A percentile compares a stretch with the other conserved stretches of the same genome.
Evolutionary conservation across 169 alveolate species (phyloP).

Genomic region (Plasmodium knowlesi): DNA sequence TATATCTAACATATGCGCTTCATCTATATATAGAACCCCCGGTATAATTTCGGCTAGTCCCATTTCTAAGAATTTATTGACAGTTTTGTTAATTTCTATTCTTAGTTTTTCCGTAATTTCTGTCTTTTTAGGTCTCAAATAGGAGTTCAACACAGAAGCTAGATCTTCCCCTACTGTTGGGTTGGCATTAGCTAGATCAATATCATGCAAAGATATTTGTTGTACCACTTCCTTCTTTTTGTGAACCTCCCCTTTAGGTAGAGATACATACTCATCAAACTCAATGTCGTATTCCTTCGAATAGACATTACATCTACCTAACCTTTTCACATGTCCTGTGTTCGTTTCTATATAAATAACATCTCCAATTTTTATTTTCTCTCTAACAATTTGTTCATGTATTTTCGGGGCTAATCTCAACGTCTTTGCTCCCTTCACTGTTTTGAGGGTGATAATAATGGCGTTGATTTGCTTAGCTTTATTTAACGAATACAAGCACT

Average conservation of each 20-base stretch:
- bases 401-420: constrained; percentile 97
- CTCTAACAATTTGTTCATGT: constrained; percentile 97
- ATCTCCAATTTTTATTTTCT: constrained; percentile 97
- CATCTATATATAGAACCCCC: constrained; percentile 99
- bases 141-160: constrained; percentile 96
- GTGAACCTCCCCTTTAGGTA: constrained; percentile 99
- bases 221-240: constrained; percentile 99
- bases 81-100: constrained; percentile 98
- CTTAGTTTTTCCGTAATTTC: constrained; percentile 99
- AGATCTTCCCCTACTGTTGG: constrained; percentile 98
- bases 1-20: constrained; percentile 99
- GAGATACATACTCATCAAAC: constrained; percentile 99
- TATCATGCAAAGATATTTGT: constrained; percentile 99
- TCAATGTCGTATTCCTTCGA: constrained; percentile 99
- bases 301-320: constrained; percentile 98
- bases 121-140: constrained; percentile 97
- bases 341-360: constrained; percentile 98
- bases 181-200: constrained; percentile 99
- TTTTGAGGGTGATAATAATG: constrained; percentile 95
- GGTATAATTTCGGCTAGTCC: constrained; percentile 99
- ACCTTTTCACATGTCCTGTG: constrained; percentile 96
- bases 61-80: constrained; percentile 95
- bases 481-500: constrained; percentile 73
- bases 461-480: constrained; percentile 94
- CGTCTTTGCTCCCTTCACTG: constrained; percentile 98